Conservation (phyloP, 805 yeast genomes). For the Alloascoidea africana region DNA sequence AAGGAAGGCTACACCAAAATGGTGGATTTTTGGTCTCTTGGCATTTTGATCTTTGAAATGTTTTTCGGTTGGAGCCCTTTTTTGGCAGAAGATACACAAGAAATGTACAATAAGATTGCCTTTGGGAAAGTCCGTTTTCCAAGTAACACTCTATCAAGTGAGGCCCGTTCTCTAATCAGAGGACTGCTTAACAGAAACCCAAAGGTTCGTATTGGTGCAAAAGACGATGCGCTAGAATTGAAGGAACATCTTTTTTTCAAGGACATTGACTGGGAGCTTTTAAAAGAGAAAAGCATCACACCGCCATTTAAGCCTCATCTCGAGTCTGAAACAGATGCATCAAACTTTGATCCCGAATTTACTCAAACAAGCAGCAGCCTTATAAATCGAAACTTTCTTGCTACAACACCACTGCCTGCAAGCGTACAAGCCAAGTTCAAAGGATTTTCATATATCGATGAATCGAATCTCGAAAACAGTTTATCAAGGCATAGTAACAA, state of each 20-base stretch:
- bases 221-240: conserved; percentile 83
- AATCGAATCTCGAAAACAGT: too few relatives aligned
- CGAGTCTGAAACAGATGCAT: conserved; percentile 81
- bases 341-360: conserved; percentile 96
- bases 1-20: conserved; percentile 95
- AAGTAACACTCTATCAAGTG: conserved; percentile 82
- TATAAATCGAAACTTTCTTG: conserved; percentile 35
- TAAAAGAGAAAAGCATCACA: conserved; percentile 68
- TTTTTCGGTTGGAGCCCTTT: conserved; percentile 99
- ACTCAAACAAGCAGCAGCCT: conserved; percentile 82
- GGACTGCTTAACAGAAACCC: conserved; percentile 93
- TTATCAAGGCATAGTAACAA: too few relatives aligned
- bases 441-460: conserved; percentile 95
- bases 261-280: conserved; percentile 81
- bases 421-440: conserved; percentile 93
- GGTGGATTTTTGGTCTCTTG: conserved; percentile 99
- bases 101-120: conserved; percentile 97
- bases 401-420: conserved; percentile 76
- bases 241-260: conserved; percentile 84
- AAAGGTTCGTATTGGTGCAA: conserved; percentile 83
- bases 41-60: conserved; percentile 95
- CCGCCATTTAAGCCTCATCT: conserved; percentile 97
- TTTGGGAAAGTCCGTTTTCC: conserved; percentile 97
- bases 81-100: conserved; percentile 95
- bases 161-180: conserved; percentile 91